phyloP scores from a whole-genome alignment of 1,284 basidiomycete species.

The Moesziomyces parantarcticus region DNA sequence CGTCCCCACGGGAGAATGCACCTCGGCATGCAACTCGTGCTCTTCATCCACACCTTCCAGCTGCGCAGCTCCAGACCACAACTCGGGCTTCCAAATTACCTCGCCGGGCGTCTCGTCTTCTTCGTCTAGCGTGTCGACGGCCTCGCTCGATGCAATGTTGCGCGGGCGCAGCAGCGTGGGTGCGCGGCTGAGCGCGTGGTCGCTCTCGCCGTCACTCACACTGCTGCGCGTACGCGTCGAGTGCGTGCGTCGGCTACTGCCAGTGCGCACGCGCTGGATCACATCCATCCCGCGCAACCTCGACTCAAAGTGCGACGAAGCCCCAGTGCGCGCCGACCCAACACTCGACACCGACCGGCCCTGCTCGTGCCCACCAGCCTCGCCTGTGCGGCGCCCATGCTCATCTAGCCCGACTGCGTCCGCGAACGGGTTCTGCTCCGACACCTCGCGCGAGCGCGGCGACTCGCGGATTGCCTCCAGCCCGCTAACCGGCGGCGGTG shows the following conservation, averaged over 20 bases:
- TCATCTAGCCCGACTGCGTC: slow-evolving; percentile 20
- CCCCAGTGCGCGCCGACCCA: slow-evolving; percentile 48
- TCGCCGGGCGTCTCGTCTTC: slow-evolving; percentile 38
- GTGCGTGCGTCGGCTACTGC: slow-evolving; percentile 40
- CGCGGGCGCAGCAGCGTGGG: slow-evolving; percentile 34
- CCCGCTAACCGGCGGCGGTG: slow-evolving; percentile 38
- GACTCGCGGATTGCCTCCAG: slow-evolving; percentile 50
- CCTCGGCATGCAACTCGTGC: not conserved
- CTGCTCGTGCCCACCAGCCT: slow-evolving; percentile 18
- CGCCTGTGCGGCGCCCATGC: slow-evolving; percentile 20
- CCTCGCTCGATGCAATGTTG: slow-evolving; percentile 19
- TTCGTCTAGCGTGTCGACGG: not conserved
- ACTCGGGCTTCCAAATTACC: slow-evolving; percentile 39
- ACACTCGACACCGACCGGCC: slow-evolving; percentile 47
- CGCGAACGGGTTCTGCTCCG: slow-evolving; percentile 27
- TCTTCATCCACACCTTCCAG: slow-evolving; percentile 24
- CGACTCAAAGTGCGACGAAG: slow-evolving; percentile 53
- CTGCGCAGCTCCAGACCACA: slow-evolving; percentile 2
- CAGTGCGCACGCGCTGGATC: slow-evolving; percentile 55
- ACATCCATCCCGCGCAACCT: slow-evolving; percentile 57
- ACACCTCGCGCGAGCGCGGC: slow-evolving; percentile 35
- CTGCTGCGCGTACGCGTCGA: slow-evolving; percentile 34
- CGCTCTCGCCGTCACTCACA: slow-evolving; percentile 34
- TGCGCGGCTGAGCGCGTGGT: slow-evolving; percentile 24
- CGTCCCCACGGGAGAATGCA: not conserved